Percentiles rank a stretch among this genome's conserved stretches.
These are phyloP conservation scores for Ampelocalamus luodianensis DNA, from an alignment of 176 grass and related monocot genomes.

Conservation along the genomic window DNA sequence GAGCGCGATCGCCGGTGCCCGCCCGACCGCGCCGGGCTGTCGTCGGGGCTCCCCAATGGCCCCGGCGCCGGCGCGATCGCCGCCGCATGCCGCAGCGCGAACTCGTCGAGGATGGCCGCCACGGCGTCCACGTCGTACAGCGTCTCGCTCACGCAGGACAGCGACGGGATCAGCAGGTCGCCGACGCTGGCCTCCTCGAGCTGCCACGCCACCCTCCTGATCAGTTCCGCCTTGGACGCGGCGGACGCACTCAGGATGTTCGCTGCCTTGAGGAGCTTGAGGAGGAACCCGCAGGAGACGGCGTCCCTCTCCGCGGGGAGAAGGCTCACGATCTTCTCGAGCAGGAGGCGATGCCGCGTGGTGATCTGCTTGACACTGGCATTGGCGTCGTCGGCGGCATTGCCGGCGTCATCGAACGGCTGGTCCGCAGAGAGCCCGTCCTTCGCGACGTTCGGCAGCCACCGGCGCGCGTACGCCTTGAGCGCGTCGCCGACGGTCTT, in stretches of 20 bases:
- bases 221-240: constrained; percentile 67
- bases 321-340: constrained; percentile 90
- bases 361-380: constrained; percentile 49
- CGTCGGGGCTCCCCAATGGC: constrained; percentile 48
- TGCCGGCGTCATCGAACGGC: constrained; percentile 37
- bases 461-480: constrained; percentile 61
- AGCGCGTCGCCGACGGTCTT: constrained; percentile 77
- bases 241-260: constrained; percentile 69
- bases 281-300: constrained; percentile 78
- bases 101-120: constrained; percentile 71
- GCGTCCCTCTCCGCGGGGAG: constrained; percentile 68
- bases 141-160: constrained; percentile 53
- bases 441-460: constrained; percentile 67
- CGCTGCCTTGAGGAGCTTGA: constrained; percentile 81
- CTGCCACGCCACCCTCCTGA: constrained; percentile 63
- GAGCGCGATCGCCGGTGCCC: constrained; percentile 79
- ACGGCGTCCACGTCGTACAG: constrained; percentile 75
- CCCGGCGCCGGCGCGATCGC: background rate
- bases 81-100: constrained; percentile 64
- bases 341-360: constrained; percentile 59
- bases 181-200: constrained; percentile 70
- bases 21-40: constrained; percentile 48
- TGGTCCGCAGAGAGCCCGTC: constrained; percentile 39
- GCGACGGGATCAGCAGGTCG: constrained; percentile 77
- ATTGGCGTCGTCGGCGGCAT: background rate